phyloP scores from a whole-genome alignment of 2,329 filamentous ascomycete genomes.

The Hypoxylon sp. region DNA sequence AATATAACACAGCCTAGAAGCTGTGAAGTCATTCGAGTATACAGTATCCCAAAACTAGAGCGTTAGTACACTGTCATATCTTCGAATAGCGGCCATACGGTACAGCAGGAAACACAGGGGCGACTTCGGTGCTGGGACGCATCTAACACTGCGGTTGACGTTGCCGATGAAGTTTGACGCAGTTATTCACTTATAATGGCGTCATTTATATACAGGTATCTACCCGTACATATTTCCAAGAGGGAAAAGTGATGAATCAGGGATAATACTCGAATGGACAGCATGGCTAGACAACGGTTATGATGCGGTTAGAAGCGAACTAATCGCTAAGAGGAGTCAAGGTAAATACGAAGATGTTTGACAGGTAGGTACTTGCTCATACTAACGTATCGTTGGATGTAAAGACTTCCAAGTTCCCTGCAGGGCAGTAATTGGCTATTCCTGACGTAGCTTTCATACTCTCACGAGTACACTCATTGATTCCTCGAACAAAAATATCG shows the following conservation, averaged over 20 bases:
- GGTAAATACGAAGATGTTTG: background rate
- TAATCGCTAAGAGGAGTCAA: background rate
- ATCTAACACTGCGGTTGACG: background rate
- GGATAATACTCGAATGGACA: no score
- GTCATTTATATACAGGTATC: background rate
- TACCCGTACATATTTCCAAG: background rate
- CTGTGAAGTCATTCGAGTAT: background rate
- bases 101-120: background rate
- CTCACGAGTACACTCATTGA: background rate
- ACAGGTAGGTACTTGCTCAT: background rate
- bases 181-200: background rate
- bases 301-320: background rate
- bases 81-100: background rate
- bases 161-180: background rate
- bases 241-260: no score
- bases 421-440: background rate
- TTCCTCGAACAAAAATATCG: background rate
- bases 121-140: no score
- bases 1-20: background rate
- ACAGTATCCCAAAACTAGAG: background rate
- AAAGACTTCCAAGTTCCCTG: background rate
- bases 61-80: background rate
- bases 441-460: background rate
- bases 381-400: background rate
- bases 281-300: no score